Evolutionary conservation across 164 flowering plant species (phyloP).

Genomic region (Stephania yunnanensis): DNA sequence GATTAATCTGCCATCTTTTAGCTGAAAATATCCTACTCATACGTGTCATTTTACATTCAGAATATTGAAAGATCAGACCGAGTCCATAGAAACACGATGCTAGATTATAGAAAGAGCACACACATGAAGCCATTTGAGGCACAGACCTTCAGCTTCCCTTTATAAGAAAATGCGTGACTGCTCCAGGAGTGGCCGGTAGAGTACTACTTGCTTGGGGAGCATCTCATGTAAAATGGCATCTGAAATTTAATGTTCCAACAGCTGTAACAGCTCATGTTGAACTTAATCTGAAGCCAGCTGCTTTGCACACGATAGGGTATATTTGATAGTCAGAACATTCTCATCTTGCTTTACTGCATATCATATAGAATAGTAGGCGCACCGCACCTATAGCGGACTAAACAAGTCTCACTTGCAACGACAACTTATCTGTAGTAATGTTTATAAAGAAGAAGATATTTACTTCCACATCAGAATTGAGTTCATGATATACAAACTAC

Average conservation of each 20-base stretch:
- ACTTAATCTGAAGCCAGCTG: conserved; percentile 20
- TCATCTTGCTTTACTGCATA: conserved; percentile 18
- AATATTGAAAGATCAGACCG: too few relatives aligned
- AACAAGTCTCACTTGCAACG: conserved; percentile 21
- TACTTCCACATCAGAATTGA: conserved; percentile 13
- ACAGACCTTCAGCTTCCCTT: neutral
- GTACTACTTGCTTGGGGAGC: neutral
- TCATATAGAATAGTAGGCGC: conserved; percentile 27
- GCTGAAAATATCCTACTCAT: neutral
- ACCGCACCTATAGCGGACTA: conserved; percentile 27
- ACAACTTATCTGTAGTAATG: conserved; percentile 24
- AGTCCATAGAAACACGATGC: neutral
- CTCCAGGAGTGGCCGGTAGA: neutral
- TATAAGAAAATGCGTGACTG: neutral
- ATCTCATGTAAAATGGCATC: conserved; percentile 8
- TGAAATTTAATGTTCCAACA: conserved; percentile 1
- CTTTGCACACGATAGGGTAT: conserved; percentile 19
- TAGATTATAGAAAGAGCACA: conserved; percentile 1
- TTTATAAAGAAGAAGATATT: conserved; percentile 18
- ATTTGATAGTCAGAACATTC: conserved; percentile 18
- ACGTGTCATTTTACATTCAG: too few relatives aligned
- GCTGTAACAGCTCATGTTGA: conserved; percentile 14
- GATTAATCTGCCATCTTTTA: neutral
- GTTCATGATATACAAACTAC: conserved; percentile 30
- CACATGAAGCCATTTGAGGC: neutral